Evolutionary conservation across 805 yeast genomes (phyloP).

Genomic region (Blastobotrys chiropterorum): DNA sequence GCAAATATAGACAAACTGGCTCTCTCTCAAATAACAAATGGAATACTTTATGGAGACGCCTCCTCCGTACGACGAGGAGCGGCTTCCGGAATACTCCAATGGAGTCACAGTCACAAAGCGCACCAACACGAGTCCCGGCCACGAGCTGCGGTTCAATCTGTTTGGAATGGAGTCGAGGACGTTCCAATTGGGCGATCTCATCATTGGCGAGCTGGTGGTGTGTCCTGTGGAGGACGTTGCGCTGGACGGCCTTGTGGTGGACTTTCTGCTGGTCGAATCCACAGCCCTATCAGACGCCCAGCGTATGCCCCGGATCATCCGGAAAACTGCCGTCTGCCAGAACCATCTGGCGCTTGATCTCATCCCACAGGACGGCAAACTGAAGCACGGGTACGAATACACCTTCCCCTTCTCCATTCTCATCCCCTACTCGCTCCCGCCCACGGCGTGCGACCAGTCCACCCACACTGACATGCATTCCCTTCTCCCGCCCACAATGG

Average conservation of each 20-base stretch:
- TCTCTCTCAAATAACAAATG: too few relatives aligned
- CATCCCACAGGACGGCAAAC: neutral
- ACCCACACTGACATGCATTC: neutral
- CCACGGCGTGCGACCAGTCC: neutral
- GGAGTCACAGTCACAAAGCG: neutral
- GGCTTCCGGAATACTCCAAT: neutral
- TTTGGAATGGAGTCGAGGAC: neutral
- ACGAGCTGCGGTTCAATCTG: neutral
- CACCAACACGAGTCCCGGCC: neutral
- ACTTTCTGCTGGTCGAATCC: neutral
- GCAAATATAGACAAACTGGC: too few relatives aligned
- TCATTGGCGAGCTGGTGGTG: neutral
- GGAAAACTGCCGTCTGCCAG: neutral
- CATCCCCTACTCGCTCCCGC: neutral
- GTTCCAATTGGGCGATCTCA: neutral
- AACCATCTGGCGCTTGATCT: neutral
- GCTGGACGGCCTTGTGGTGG: neutral
- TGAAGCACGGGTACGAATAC: neutral
- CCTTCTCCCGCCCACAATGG: neutral
- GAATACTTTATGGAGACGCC: too few relatives aligned
- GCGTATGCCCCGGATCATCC: neutral
- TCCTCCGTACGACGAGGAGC: neutral
- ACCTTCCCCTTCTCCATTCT: neutral
- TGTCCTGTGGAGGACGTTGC: neutral
- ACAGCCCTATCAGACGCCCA: neutral